Evolutionary conservation across 1,139 yeast species (phyloP).

Genomic region (Blastobotrys ciferrii): DNA sequence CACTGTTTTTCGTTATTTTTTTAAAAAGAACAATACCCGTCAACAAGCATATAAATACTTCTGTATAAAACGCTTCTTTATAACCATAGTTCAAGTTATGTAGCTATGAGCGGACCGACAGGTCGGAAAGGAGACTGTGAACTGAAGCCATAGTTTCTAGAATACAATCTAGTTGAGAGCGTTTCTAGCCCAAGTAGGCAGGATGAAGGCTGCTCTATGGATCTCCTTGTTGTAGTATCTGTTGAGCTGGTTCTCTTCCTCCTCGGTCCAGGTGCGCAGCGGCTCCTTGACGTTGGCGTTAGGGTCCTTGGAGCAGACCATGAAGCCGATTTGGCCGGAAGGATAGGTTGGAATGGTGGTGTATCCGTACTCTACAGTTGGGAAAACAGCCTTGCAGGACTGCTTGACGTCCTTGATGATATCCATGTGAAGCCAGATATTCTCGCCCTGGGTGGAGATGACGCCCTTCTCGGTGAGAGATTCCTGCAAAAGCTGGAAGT

Average conservation of each 20-base stretch:
- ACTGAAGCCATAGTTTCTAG: neutral
- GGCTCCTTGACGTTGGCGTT: constrained; percentile 55
- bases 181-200: constrained; percentile 80
- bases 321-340: constrained; percentile 90
- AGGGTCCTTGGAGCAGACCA: constrained; percentile 71
- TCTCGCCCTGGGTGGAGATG: constrained; percentile 91
- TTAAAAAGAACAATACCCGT: too few relatives aligned
- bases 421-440: constrained; percentile 81
- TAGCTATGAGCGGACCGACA: too few relatives aligned
- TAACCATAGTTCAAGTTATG: too few relatives aligned
- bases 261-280: constrained; percentile 46
- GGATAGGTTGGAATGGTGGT: constrained; percentile 95
- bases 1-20: too few relatives aligned
- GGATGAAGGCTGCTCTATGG: constrained; percentile 75
- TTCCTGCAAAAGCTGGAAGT: constrained; percentile 67
- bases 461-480: constrained; percentile 74
- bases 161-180: constrained; percentile 28
- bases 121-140: too few relatives aligned
- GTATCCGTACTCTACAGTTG: constrained; percentile 73
- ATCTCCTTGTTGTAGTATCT: constrained; percentile 71
- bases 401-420: constrained; percentile 58
- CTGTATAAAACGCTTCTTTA: too few relatives aligned
- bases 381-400: constrained; percentile 70
- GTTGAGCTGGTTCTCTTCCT: constrained; percentile 53
- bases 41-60: too few relatives aligned